A percentile compares a stretch with the other conserved stretches of the same genome.
Evolutionary conservation across 305 asterid genomes (phyloP).

Genomic region (Fraxinus albicans): DNA sequence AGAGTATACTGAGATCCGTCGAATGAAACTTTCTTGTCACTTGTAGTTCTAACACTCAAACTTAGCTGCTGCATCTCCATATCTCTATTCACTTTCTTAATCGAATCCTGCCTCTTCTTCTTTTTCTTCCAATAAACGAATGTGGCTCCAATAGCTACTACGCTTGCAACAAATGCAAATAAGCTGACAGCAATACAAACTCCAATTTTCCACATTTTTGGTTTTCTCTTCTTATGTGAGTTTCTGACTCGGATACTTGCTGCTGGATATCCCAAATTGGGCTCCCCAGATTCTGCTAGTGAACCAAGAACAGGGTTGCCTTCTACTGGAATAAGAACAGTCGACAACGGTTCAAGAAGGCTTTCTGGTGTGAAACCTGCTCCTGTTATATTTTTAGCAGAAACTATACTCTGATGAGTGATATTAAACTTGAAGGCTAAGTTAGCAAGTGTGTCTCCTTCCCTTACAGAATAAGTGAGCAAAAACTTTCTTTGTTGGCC

Average conservation of each 20-base stretch:
- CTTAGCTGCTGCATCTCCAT: conserved; percentile 62
- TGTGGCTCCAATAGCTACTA: conserved; percentile 32
- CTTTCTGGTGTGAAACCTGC: conserved; percentile 28
- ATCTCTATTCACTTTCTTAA: conserved; percentile 35
- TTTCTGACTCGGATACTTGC: conserved; percentile 29
- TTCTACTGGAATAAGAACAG: conserved; percentile 46
- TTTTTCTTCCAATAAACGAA: conserved; percentile 35
- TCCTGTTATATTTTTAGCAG: conserved; percentile 33
- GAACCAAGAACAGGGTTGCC: conserved; percentile 31
- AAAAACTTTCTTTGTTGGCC: conserved; percentile 24
- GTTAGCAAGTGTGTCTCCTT: conserved; percentile 43
- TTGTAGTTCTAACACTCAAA: conserved; percentile 61
- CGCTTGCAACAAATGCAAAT: conserved; percentile 30
- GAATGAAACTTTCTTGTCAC: conserved; percentile 72
- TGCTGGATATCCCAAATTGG: conserved; percentile 29
- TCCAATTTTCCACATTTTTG: conserved; percentile 41
- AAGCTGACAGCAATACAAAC: conserved; percentile 43
- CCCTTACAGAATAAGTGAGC: conserved; percentile 52
- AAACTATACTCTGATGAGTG: conserved; percentile 36
- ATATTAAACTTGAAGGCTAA: conserved; percentile 42
- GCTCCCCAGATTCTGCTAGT: conserved; percentile 18
- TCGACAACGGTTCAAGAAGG: conserved; percentile 38
- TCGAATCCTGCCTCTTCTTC: conserved; percentile 20
- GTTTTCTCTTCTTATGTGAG: conserved; percentile 31
- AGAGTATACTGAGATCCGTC: conserved; percentile 66